A percentile compares a stretch with the other conserved stretches of the same genome.
These are phyloP conservation scores for Cotoneaster glaucophyllus DNA, from an alignment of 306 rosid species.

Conservation along the genomic window DNA sequence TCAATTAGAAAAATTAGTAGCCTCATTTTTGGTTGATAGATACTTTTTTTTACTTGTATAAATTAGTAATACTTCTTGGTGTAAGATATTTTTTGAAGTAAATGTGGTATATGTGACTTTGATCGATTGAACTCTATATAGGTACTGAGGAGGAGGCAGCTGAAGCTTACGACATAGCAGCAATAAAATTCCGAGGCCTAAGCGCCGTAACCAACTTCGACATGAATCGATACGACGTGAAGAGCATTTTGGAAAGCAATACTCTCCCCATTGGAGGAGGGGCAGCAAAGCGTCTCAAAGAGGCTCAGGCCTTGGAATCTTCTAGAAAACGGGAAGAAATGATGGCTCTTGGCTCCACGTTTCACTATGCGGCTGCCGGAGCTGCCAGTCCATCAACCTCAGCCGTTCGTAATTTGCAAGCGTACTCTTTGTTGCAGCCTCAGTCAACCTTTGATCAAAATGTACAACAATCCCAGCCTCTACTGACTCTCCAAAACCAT, in stretches of 20 bases:
- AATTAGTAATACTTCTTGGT: background rate
- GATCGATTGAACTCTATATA: slow-evolving; percentile 1
- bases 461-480: slow-evolving; percentile 37
- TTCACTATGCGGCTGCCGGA: slow-evolving; percentile 52
- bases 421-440: slow-evolving; percentile 47
- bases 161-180: slow-evolving; percentile 97
- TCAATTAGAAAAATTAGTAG: background rate
- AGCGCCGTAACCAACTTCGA: slow-evolving; percentile 95
- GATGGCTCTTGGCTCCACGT: slow-evolving; percentile 54
- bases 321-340: slow-evolving; percentile 76
- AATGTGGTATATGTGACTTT: background rate
- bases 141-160: slow-evolving; percentile 99
- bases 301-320: slow-evolving; percentile 88
- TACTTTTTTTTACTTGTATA: no score
- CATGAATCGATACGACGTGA: slow-evolving; percentile 92
- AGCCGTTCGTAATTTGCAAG: slow-evolving; percentile 30
- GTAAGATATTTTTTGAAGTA: background rate
- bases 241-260: slow-evolving; percentile 82
- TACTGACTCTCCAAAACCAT: slow-evolving; percentile 68
- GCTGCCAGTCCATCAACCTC: slow-evolving; percentile 10
- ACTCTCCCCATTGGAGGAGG: slow-evolving; percentile 95
- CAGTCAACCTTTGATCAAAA: slow-evolving; percentile 19
- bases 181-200: slow-evolving; percentile 86
- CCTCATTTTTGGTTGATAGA: no score
- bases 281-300: slow-evolving; percentile 82